phyloP scores from a whole-genome alignment of 805 yeast species.

The Candida xyloterini region DNA sequence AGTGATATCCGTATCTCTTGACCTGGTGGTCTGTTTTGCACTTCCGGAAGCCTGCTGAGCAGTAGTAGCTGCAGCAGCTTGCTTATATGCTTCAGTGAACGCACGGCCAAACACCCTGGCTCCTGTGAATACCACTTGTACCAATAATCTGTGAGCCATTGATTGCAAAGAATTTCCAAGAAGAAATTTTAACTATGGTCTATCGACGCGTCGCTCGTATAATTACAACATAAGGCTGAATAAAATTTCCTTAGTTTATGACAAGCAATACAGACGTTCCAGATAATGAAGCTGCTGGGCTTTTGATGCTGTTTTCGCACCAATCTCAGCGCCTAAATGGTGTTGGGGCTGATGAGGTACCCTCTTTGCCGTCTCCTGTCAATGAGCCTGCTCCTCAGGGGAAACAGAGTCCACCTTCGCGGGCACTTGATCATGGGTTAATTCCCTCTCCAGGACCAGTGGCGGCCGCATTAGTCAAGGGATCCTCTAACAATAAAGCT shows the following conservation, averaged over 20 bases:
- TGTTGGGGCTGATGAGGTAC: background rate
- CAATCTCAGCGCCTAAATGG: conserved; percentile 22
- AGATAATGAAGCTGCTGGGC: conserved; percentile 39
- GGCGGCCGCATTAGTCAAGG: conserved; percentile 35
- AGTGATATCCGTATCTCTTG: conserved; percentile 72
- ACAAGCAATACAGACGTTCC: conserved; percentile 19
- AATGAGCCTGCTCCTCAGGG: conserved; percentile 7
- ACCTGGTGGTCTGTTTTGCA: conserved; percentile 37
- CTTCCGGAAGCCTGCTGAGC: conserved; percentile 44
- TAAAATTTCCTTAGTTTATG: conserved; percentile 1
- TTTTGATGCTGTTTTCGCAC: conserved; percentile 37
- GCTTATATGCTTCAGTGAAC: conserved; percentile 93
- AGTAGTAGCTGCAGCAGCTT: conserved; percentile 93
- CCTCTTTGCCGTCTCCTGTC: background rate
- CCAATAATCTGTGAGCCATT: conserved; percentile 87
- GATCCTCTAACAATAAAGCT: conserved; percentile 43
- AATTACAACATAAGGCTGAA: background rate
- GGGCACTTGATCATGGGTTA: conserved; percentile 20
- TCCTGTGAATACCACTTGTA: conserved; percentile 89
- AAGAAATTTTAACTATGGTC: conserved; percentile 1
- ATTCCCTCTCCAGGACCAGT: conserved; percentile 39
- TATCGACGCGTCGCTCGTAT: conserved; percentile 11
- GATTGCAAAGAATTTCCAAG: conserved; percentile 4
- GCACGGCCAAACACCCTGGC: conserved; percentile 96
- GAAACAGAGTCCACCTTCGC: conserved; percentile 18